Evolutionary conservation across 805 yeast species (phyloP), one percentile per base, ranked within the genome.

Genomic region (Zygosaccharomyces bailii): DNA sequence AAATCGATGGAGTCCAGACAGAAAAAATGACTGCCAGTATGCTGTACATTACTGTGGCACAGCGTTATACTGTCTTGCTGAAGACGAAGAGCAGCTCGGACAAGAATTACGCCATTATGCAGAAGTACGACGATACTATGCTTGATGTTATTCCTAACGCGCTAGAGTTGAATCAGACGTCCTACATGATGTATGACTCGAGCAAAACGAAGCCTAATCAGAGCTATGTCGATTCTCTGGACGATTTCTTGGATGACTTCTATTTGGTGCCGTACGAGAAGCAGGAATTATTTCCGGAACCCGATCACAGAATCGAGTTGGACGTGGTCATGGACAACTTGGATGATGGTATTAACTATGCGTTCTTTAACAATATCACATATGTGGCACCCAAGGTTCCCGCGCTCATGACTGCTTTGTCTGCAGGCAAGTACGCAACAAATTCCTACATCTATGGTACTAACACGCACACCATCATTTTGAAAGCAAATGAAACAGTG

Each of bases 361-460:
- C 98, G n/a, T 85, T 91, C 71, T 88, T 91, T 83, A 90, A 91
- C 74, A 84, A 87, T 63, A 73, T 86, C 60, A 77, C 95, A 18
- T 93, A 78, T 68, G 71, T 77, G 27, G 64, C 77, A 30, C 96
- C 98, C 52, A 84, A 80, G 67, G 95, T 91, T 11, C 99, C 99
- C 39, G 71, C 90, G 4, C 70, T 93, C 49, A 75, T 79, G 67
- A 79, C 96, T 3, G 96, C 78, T n/a, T 61, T 88, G 57, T 71
- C 83, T 35, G 76, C 96, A 27, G 87, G 86, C 38, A 76, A 81
- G 2, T 61, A 69, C 42, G 78, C 84, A 20, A 67, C 74, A 29
- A 71, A 80, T 56, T 69, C 74, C 11, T 46, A 55, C 17, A 71
- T 84, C 34, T 86, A 81, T 55, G 99, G 99, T 56, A 65, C 84